Evolutionary conservation across 495 filamentous ascomycete species (phyloP).

Genomic region (Hypoxylon subgilvum): DNA sequence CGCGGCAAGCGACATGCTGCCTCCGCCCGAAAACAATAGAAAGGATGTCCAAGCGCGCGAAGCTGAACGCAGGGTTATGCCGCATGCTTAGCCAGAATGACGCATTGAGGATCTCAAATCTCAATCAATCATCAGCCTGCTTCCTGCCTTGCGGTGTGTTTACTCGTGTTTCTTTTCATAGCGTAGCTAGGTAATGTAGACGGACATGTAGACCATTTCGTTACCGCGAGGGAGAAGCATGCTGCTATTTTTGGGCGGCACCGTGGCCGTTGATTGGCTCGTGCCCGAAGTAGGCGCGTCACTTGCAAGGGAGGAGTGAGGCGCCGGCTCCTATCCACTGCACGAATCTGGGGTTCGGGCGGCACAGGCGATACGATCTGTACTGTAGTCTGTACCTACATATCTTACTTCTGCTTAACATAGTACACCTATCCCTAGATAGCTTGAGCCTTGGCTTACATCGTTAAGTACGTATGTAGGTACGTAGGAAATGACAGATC

Average conservation of each 20-base stretch:
- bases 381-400: not conserved
- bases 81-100: too few relatives aligned
- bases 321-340: not conserved
- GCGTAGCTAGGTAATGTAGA: too few relatives aligned
- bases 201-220: not conserved
- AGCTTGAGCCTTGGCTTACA: too few relatives aligned
- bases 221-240: not conserved
- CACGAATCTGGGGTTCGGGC: constrained; percentile 16
- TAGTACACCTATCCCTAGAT: too few relatives aligned
- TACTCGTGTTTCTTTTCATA: constrained; percentile 14
- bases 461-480: not conserved
- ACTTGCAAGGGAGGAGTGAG: constrained; percentile 1
- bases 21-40: too few relatives aligned
- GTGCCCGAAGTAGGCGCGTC: constrained; percentile 15
- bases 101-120: not conserved
- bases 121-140: too few relatives aligned
- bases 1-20: too few relatives aligned
- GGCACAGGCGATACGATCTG: not conserved
- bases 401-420: too few relatives aligned
- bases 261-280: constrained; percentile 4
- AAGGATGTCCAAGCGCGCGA: too few relatives aligned
- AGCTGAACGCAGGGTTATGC: too few relatives aligned
- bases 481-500: not conserved
- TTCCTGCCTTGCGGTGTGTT: too few relatives aligned
- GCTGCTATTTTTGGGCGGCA: too few relatives aligned